Conservation (phyloP, 2,329 filamentous ascomycete genomes). For the Colletotrichum lini region DNA sequence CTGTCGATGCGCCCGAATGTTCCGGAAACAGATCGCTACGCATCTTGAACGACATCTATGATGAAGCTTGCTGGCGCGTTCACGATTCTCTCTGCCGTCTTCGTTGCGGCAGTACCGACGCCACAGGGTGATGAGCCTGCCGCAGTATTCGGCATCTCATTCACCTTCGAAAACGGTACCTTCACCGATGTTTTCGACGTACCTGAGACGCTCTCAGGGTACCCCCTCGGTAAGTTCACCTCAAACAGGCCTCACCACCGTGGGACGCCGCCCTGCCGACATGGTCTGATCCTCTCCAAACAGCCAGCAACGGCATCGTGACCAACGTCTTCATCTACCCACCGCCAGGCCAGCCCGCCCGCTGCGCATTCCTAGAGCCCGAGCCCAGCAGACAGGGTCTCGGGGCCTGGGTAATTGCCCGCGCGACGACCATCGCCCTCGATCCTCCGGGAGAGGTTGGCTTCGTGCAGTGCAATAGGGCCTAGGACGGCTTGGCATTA, state of each 20-base stretch:
- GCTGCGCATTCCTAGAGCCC: slow-evolving; percentile 30
- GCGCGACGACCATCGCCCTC: slow-evolving; percentile 9
- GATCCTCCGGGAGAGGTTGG: slow-evolving; percentile 23
- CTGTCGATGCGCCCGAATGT: background rate
- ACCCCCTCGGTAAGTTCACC: slow-evolving; percentile 15
- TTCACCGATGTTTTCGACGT: slow-evolving; percentile 27
- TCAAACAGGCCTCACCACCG: slow-evolving; percentile 25
- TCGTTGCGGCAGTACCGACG: background rate
- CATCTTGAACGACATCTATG: background rate
- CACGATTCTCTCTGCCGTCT: background rate
- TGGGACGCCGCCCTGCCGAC: slow-evolving; percentile 13
- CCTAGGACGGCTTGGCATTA: slow-evolving; percentile 20
- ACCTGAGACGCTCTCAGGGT: slow-evolving; percentile 39
- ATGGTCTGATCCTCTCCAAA: slow-evolving; percentile 1
- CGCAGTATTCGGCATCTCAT: slow-evolving; percentile 16
- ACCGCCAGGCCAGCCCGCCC: background rate
- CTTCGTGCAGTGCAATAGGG: slow-evolving; percentile 24
- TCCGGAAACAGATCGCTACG: too few relatives aligned
- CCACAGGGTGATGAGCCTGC: slow-evolving; percentile 13
- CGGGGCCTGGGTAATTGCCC: slow-evolving; percentile 5
- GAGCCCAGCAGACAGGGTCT: slow-evolving; percentile 27
- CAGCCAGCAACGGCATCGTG: slow-evolving; percentile 32
- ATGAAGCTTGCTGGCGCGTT: slow-evolving; percentile 8
- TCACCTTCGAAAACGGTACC: slow-evolving; percentile 18
- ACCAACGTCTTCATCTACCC: slow-evolving; percentile 30